phyloP scores from a whole-genome alignment of 2,329 filamentous ascomycete genomes.

The Penicillium italicum region DNA sequence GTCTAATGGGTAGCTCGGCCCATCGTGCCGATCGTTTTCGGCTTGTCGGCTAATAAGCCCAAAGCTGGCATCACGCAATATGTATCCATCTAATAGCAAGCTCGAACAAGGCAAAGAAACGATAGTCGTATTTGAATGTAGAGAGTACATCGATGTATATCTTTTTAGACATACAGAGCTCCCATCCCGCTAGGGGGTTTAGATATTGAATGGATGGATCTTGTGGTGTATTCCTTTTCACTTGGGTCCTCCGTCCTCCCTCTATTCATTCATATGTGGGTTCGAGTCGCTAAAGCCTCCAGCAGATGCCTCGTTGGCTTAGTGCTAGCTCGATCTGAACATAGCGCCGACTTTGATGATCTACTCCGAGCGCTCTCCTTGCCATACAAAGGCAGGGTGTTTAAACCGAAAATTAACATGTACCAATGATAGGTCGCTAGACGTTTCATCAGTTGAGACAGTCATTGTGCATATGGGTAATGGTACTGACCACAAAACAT shows the following conservation, averaged over 20 bases:
- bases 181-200: too few relatives aligned
- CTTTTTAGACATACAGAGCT: too few relatives aligned
- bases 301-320: background rate
- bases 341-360: background rate
- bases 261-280: background rate
- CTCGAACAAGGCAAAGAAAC: background rate
- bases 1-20: background rate
- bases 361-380: conserved; percentile 3
- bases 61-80: background rate
- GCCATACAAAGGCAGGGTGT: conserved; percentile 16
- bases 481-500: conserved; percentile 47
- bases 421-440: conserved; percentile 48
- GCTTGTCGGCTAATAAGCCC: background rate
- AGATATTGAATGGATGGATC: too few relatives aligned
- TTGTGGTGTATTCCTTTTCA: background rate
- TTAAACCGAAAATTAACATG: conserved; percentile 37
- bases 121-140: background rate
- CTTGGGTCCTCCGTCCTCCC: too few relatives aligned
- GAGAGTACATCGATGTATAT: background rate
- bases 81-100: background rate
- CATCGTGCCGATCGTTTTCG: conserved; percentile 12
- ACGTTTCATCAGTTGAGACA: background rate
- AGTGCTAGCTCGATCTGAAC: background rate
- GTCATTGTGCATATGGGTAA: background rate
- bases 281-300: background rate